phyloP scores from a whole-genome alignment of 2,329 filamentous ascomycete genomes.

The Akanthomyces muscarius region DNA sequence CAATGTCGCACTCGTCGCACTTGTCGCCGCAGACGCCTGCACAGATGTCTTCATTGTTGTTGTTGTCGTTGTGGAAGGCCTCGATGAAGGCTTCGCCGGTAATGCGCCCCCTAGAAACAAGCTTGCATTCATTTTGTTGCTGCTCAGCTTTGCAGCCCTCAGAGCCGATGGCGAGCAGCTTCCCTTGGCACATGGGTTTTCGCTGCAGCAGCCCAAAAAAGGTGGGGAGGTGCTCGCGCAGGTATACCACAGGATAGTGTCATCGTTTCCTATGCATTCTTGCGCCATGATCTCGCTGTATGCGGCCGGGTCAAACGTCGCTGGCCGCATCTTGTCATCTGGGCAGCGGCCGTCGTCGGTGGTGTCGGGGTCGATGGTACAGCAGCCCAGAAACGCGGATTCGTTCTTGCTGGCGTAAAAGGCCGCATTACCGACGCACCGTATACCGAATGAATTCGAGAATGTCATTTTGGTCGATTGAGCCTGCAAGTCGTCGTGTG shows the following conservation, averaged over 20 bases:
- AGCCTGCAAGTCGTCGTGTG: too few relatives aligned
- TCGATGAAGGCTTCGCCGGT: background rate
- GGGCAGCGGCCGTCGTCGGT: conserved; percentile 32
- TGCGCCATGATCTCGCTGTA: conserved; percentile 30
- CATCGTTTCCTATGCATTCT: conserved; percentile 26
- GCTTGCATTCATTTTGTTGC: conserved; percentile 12
- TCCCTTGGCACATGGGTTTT: conserved; percentile 23
- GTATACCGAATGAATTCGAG: conserved; percentile 23
- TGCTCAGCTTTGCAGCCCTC: conserved; percentile 26
- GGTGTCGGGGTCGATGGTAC: conserved; percentile 33
- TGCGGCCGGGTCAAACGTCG: conserved; percentile 27
- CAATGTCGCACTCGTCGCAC: background rate
- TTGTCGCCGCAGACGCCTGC: background rate
- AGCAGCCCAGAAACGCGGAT: conserved; percentile 39
- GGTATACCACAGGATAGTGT: conserved; percentile 30
- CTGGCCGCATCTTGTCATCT: conserved; percentile 23
- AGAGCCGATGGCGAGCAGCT: conserved; percentile 26
- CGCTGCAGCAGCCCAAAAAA: conserved; percentile 37
- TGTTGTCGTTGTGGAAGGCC: background rate
- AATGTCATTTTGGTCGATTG: background rate
- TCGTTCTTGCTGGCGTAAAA: conserved; percentile 35
- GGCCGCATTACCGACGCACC: conserved; percentile 29
- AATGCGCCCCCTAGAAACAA: background rate
- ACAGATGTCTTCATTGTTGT: background rate
- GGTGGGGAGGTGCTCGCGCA: conserved; percentile 29